Evolutionary conservation across 805 yeast genomes (phyloP), one percentile per base, ranked within the genome.

Genomic region (Yarrowia sp.): DNA sequence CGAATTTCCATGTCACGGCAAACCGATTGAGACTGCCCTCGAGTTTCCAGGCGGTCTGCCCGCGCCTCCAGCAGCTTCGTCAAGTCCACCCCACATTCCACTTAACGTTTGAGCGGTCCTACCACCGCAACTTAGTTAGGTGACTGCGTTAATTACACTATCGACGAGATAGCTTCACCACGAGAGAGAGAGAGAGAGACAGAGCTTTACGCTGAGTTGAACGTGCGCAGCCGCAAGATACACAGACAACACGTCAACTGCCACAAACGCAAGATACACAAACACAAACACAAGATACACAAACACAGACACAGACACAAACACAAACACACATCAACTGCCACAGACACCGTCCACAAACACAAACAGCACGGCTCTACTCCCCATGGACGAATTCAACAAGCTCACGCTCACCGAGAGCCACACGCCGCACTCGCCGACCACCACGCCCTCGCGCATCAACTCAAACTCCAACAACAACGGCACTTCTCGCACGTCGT

Each of bases 351-450:
- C 16, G n/a, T n/a, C n/a, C n/a, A n/a, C n/a, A n/a, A n/a, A n/a
- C n/a, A n/a, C n/a, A n/a, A n/a, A n/a, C n/a, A n/a, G n/a, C n/a
- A n/a, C n/a, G n/a, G n/a, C n/a, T n/a, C n/a, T n/a, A n/a, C n/a
- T n/a, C 16, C 12, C 38, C 6, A 51, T 51, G 58, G 58, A 51
- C 58, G 58, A 51, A 31, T 35, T 51, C 9, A n/a, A 51, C 58
- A 51, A 51, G 24, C 58, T 51, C 32, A 35, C 58, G 41, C 58
- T 51, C 41, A 51, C 58, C 4, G 58, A 51, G 58, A 51, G 58
- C 58, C 58, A 51, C 32, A 51, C 58, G 0, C 55, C 55, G 0
- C 32, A 21, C 10, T 33, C 55, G 24, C 36, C 24, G 6, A 19
- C 13, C 9, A 12, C 53, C 18, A 5, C 16, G 8, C 29, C 36